Evolutionary conservation across 2,329 filamentous ascomycete species (phyloP), one percentile per base, ranked within the genome.

Genomic region (Penicillium verrucosum): DNA sequence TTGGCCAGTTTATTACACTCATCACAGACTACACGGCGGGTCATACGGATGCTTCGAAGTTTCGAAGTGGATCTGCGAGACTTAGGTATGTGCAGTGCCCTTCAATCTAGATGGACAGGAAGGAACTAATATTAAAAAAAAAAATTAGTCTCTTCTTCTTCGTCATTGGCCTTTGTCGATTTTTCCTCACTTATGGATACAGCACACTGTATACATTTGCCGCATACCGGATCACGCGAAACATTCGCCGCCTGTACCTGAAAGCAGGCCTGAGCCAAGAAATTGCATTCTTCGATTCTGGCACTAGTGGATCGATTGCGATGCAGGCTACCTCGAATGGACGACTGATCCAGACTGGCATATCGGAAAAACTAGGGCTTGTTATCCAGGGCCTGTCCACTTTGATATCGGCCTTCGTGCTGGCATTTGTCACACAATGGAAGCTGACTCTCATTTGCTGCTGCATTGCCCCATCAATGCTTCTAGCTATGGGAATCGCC

Each of bases 121-220:
- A 43, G n/a, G 23, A n/a, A 18, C 52, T 54, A 43, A 54, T 25
- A 12, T 23, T 1, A 9, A 34, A 25, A 51, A 49, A 14, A 37
- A 23, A 52, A 53, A n/a, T n/a, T 21, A 70, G 67, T 18, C 58
- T 75, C n/a, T 74, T 66, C 51, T 74, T 75, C 57, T 63, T 75
- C 8, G 71, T 74, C 46, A 68, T 76, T 27, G 73, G 72, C 14
- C 56, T 73, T 23, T 73, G 64, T 9, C 68, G 68, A 14, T 67
- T 75, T 18, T 54, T 68, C 16, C 55, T 74, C 12, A 68, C 68
- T 7, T 75, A 75, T 40, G 59, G 67, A 30, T 70, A 70, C 43
- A 70, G 64, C 23, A 65, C 69, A 16, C 40, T 56, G 18, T 45
- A 55, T 50, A 60, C 57, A 41, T 34, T 55, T 10, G 51, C 48